phyloP scores from a whole-genome alignment of 1,139 yeast species.

The Spathaspora jeffriesii region DNA sequence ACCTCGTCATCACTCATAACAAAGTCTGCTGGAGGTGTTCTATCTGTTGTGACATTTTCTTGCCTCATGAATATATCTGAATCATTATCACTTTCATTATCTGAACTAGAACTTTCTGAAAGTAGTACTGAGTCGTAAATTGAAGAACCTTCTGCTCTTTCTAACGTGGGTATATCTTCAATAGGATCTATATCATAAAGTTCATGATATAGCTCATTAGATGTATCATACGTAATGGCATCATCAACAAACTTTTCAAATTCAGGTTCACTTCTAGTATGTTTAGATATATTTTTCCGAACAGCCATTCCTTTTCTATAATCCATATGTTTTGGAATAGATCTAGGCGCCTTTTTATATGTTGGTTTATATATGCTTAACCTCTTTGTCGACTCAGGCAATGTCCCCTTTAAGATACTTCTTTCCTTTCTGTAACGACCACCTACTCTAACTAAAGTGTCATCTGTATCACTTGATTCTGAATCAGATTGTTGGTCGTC shows the following conservation, averaged over 20 bases:
- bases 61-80: constrained; percentile 1
- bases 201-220: constrained; percentile 11
- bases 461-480: constrained; percentile 16
- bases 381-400: constrained; percentile 42
- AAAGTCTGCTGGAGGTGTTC: not conserved
- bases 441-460: constrained; percentile 28
- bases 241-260: constrained; percentile 13
- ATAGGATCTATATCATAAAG: constrained; percentile 4
- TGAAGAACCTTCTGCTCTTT: not conserved
- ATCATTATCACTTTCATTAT: constrained; percentile 1
- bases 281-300: constrained; percentile 16
- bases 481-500: constrained; percentile 10
- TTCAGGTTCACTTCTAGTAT: constrained; percentile 3
- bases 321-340: constrained; percentile 12
- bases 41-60: not conserved
- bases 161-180: constrained; percentile 3
- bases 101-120: constrained; percentile 6
- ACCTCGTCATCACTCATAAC: constrained; percentile 12
- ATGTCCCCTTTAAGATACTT: constrained; percentile 32
- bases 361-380: constrained; percentile 23
- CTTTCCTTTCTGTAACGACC: constrained; percentile 30
- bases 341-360: constrained; percentile 3
- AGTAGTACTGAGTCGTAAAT: not conserved
- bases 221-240: constrained; percentile 10
- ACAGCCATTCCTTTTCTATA: constrained; percentile 40